These are phyloP conservation scores for Xerocomus brunneocitrinus DNA, from an alignment of 768 basidiomycete genomes.

Conservation along the genomic window DNA sequence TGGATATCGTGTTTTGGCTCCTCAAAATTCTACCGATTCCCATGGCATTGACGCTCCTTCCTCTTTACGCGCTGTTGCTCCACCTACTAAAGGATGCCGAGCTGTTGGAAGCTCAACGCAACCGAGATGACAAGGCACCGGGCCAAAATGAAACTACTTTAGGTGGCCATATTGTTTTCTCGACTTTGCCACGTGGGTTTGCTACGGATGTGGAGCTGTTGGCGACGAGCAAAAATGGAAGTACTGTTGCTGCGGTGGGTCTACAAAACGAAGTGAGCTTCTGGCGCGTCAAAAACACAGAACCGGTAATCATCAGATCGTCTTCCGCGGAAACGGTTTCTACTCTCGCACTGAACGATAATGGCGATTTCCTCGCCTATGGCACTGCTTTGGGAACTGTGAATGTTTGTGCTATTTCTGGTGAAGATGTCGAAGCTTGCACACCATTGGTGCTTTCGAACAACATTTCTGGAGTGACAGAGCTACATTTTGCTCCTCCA, in stretches of 20 bases:
- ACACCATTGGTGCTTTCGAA: constrained; percentile 41
- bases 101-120: constrained; percentile 79
- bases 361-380: constrained; percentile 60
- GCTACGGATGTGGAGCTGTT: constrained; percentile 80
- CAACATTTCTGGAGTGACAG: constrained; percentile 47
- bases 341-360: constrained; percentile 57
- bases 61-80: constrained; percentile 71
- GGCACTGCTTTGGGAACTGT: constrained; percentile 68
- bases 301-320: constrained; percentile 44
- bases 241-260: constrained; percentile 64
- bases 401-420: constrained; percentile 55
- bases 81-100: constrained; percentile 91
- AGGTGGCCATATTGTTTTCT: constrained; percentile 49
- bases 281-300: constrained; percentile 50
- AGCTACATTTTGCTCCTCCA: constrained; percentile 43
- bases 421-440: constrained; percentile 33
- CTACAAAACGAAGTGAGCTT: constrained; percentile 73
- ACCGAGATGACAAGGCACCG: constrained; percentile 46
- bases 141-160: constrained; percentile 27
- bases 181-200: constrained; percentile 76
- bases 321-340: constrained; percentile 49
- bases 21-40: constrained; percentile 82
- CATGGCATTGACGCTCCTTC: constrained; percentile 69
- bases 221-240: constrained; percentile 64
- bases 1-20: constrained; percentile 65